phyloP scores from a whole-genome alignment of 257 asterid species.

The Dorcoceras hygrometricum region DNA sequence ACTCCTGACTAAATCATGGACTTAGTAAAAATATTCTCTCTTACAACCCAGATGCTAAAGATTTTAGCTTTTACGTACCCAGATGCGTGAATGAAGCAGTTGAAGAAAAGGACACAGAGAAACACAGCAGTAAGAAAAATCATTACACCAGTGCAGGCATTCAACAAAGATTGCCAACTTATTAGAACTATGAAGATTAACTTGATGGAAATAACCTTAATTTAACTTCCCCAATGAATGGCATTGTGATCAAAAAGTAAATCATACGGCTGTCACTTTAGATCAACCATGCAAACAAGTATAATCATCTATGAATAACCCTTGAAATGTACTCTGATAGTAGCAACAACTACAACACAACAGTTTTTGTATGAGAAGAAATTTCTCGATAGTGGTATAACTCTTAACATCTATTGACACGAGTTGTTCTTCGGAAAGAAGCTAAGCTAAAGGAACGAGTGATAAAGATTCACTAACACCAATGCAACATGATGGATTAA shows the following conservation, averaged over 20 bases:
- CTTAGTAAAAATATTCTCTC: not conserved
- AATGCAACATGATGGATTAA: slow-evolving; percentile 13
- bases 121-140: not conserved
- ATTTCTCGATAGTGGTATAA: not conserved
- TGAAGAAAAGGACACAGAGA: not conserved
- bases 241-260: slow-evolving; percentile 1
- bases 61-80: too few species aligned
- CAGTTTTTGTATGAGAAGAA: slow-evolving; percentile 4
- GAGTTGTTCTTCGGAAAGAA: not conserved
- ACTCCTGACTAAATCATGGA: slow-evolving; percentile 59
- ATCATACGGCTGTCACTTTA: not conserved
- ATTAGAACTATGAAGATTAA: not conserved
- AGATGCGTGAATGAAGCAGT: not conserved
- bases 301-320: not conserved
- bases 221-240: not conserved
- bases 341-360: slow-evolving; percentile 3
- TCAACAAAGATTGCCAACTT: not conserved
- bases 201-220: not conserved
- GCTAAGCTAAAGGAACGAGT: not conserved
- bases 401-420: not conserved
- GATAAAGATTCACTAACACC: not conserved
- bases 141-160: not conserved
- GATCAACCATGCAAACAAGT: not conserved
- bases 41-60: too few species aligned
- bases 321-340: slow-evolving; percentile 1